These are phyloP conservation scores for Polytrichum formosum DNA, from an alignment of 225 moss, liverwort and hornwort species.

Conservation along the genomic window DNA sequence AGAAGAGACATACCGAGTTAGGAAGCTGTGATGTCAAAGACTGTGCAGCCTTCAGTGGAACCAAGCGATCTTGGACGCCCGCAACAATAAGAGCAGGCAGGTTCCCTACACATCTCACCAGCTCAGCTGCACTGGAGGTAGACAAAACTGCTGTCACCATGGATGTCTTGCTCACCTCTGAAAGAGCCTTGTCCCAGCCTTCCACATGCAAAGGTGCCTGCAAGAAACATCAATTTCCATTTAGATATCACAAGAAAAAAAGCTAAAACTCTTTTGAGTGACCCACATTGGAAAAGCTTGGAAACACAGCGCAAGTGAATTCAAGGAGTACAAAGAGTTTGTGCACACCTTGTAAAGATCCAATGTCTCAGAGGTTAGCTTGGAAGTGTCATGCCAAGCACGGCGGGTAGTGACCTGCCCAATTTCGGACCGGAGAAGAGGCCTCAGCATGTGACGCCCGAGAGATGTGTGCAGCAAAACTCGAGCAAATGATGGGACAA, in stretches of 20 bases:
- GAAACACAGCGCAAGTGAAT: neutral
- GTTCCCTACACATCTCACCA: constrained; percentile 39
- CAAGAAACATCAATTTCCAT: constrained; percentile 1
- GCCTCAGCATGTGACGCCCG: constrained; percentile 55
- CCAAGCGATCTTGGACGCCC: constrained; percentile 45
- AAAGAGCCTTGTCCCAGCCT: constrained; percentile 53
- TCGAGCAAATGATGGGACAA: constrained; percentile 50
- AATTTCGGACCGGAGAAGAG: constrained; percentile 53
- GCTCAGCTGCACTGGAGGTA: constrained; percentile 44
- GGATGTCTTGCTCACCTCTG: constrained; percentile 52
- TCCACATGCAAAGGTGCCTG: constrained; percentile 60
- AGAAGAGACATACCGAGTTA: constrained; percentile 35
- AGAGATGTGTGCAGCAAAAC: constrained; percentile 56
- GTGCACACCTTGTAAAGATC: constrained; percentile 54
- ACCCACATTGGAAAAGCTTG: neutral
- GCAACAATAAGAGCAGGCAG: constrained; percentile 49
- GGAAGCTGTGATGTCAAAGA: constrained; percentile 48
- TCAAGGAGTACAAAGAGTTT: neutral
- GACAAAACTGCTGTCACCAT: constrained; percentile 48
- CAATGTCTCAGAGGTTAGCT: constrained; percentile 58
- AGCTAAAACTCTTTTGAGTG: neutral
- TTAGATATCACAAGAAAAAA: neutral
- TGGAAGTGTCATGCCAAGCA: constrained; percentile 64
- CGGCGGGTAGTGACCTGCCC: constrained; percentile 60
- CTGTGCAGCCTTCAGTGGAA: constrained; percentile 37